Evolutionary conservation across 495 filamentous ascomycete genomes (phyloP), one percentile per base, ranked within the genome.

Genomic region (Astrocystis sublimbata): DNA sequence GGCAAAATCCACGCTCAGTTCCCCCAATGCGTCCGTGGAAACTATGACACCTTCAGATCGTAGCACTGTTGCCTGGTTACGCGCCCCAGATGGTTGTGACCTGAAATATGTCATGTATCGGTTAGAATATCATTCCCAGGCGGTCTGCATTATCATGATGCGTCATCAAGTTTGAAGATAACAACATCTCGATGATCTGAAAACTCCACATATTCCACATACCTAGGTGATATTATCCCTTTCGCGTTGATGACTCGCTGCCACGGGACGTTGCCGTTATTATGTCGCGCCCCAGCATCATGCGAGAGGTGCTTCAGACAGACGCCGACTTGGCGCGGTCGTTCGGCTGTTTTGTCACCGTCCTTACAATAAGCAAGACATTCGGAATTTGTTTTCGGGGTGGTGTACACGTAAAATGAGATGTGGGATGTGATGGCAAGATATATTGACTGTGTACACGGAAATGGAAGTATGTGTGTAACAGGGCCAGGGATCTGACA

Each of bases 161-260:
- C n/a, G n/a, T n/a, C n/a, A n/a, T n/a, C n/a, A n/a, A n/a, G n/a
- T n/a, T n/a, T n/a, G n/a, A n/a, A n/a, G n/a, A n/a, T n/a, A n/a
- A n/a, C n/a, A n/a, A n/a, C n/a, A n/a, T n/a, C n/a, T n/a, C n/a
- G n/a, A n/a, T n/a, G n/a, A n/a, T n/a, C n/a, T n/a, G n/a, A n/a
- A n/a, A n/a, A n/a, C n/a, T n/a, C n/a, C n/a, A n/a, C n/a, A n/a
- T n/a, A n/a, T n/a, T n/a, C n/a, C n/a, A n/a, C 68, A 24, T 67
- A 96, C 91, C 92, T 84, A 33, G 88, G 89, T 31, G 92, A 93
- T 64, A 98, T 92, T 60, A 85, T 80, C 17, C 92, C 92, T 73
- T 90, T 93, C 2, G 89, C 73, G 68, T 93, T 96, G 63, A 97
- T 89, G 10, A 98, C 92, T 47, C 93, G 80, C 78, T 97, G 93